Conservation (phyloP, 169 alveolate species). For the Babesia ovata region DNA sequence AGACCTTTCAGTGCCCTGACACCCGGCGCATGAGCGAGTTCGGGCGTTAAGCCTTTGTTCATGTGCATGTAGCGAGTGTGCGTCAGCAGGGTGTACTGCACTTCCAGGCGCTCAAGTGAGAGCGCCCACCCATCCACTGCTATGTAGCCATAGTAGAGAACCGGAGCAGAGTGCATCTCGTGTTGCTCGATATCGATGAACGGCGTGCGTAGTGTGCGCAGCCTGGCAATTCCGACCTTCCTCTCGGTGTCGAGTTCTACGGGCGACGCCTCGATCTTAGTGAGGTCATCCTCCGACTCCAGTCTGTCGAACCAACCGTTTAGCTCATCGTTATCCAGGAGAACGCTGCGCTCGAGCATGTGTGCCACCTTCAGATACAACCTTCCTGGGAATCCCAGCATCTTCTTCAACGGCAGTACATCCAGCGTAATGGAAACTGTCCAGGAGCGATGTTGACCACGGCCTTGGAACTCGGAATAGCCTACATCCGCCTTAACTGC, state of each 20-base stretch:
- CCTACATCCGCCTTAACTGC: not conserved
- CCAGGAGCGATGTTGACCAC: constrained; percentile 52
- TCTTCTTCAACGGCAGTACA: constrained; percentile 8
- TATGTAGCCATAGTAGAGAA: constrained; percentile 51
- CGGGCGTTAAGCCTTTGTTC: constrained; percentile 32
- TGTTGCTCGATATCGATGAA: constrained; percentile 59
- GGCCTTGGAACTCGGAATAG: constrained; percentile 33
- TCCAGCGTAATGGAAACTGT: constrained; percentile 30
- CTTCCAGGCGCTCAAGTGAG: constrained; percentile 5
- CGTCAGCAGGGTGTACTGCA: constrained; percentile 32
- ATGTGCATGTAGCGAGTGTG: constrained; percentile 64
- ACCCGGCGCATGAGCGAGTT: not conserved
- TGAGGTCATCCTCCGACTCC: constrained; percentile 6
- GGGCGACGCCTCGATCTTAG: not conserved
- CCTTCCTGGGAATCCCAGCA: constrained; percentile 1
- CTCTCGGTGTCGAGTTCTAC: not conserved
- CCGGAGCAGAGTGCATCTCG: constrained; percentile 48
- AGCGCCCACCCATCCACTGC: constrained; percentile 38
- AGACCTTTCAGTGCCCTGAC: not conserved
- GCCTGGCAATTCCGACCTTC: constrained; percentile 11
- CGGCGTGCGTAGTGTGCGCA: constrained; percentile 31
- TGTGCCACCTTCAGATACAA: constrained; percentile 50
- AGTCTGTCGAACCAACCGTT: constrained; percentile 13
- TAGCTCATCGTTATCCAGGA: constrained; percentile 58
- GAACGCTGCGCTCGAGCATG: constrained; percentile 52